Conservation (phyloP, 805 yeast genomes). For the Sugiyamaella lignohabitans region DNA sequence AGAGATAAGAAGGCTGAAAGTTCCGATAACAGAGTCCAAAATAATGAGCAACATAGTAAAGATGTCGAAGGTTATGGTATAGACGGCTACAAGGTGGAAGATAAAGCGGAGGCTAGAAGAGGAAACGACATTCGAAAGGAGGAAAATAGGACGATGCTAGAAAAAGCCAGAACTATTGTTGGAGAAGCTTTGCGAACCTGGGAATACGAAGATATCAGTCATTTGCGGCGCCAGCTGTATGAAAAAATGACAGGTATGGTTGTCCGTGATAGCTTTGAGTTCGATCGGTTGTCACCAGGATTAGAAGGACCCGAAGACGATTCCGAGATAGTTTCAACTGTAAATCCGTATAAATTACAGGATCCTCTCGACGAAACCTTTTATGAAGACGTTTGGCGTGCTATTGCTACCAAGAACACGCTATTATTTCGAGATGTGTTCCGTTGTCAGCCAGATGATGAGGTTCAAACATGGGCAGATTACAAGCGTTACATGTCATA, state of each 20-base stretch:
- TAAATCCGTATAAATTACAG: constrained; percentile 83
- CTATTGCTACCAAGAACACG: constrained; percentile 78
- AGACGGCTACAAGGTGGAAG: constrained; percentile 49
- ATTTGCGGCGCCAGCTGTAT: neutral
- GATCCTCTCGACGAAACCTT: constrained; percentile 84
- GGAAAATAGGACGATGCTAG: neutral
- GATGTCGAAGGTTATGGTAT: constrained; percentile 75
- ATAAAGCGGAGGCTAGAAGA: constrained; percentile 6
- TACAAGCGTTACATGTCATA: constrained; percentile 58
- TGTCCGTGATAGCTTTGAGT: neutral
- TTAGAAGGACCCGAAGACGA: constrained; percentile 38
- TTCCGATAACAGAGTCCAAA: constrained; percentile 72
- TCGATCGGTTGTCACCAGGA: neutral
- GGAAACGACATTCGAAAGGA: constrained; percentile 34
- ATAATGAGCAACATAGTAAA: constrained; percentile 52
- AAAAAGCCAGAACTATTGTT: neutral
- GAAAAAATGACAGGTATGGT: neutral
- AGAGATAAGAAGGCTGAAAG: constrained; percentile 77
- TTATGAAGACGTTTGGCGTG: constrained; percentile 79
- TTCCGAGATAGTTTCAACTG: constrained; percentile 14
- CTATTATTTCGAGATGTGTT: constrained; percentile 74
- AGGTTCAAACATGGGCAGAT: constrained; percentile 84
- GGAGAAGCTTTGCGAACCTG: neutral
- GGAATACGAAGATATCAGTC: neutral
- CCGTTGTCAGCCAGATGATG: constrained; percentile 92